Evolutionary conservation across 2,329 filamentous ascomycete genomes (phyloP).

Genomic region (Rhytidhysteron rufulum): DNA sequence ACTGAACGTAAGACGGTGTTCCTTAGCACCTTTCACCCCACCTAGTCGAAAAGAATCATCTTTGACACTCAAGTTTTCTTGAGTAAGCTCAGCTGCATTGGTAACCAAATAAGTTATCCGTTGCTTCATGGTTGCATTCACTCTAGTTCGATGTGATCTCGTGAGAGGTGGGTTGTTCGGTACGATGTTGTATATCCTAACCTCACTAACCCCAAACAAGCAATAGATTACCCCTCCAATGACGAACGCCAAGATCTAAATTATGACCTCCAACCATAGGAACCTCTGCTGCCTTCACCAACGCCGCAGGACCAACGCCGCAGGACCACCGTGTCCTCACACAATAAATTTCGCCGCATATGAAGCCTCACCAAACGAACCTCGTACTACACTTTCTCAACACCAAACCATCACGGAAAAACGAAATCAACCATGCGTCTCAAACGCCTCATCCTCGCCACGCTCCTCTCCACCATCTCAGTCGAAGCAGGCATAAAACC

Average conservation of each 20-base stretch:
- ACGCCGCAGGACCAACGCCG: no score
- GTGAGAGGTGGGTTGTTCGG: constrained; percentile 1
- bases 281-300: neutral
- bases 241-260: constrained; percentile 15
- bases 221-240: constrained; percentile 5
- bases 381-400: no score
- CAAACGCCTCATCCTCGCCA: constrained; percentile 25
- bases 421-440: constrained; percentile 29
- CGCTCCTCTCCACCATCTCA: constrained; percentile 25
- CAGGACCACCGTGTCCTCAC: constrained; percentile 11
- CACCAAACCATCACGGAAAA: no score
- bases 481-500: constrained; percentile 30
- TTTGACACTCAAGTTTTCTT: constrained; percentile 58
- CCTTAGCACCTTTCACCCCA: constrained; percentile 64
- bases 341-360: constrained; percentile 15
- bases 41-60: constrained; percentile 53
- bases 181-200: no score
- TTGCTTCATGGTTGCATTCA: constrained; percentile 58
- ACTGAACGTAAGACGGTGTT: constrained; percentile 73
- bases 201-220: constrained; percentile 4
- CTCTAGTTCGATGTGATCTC: neutral
- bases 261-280: constrained; percentile 1
- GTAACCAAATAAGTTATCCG: constrained; percentile 73
- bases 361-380: constrained; percentile 4
- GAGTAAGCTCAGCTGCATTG: constrained; percentile 61